phyloP scores from a whole-genome alignment of 169 alveolate species.

The Plasmodium fragile region DNA sequence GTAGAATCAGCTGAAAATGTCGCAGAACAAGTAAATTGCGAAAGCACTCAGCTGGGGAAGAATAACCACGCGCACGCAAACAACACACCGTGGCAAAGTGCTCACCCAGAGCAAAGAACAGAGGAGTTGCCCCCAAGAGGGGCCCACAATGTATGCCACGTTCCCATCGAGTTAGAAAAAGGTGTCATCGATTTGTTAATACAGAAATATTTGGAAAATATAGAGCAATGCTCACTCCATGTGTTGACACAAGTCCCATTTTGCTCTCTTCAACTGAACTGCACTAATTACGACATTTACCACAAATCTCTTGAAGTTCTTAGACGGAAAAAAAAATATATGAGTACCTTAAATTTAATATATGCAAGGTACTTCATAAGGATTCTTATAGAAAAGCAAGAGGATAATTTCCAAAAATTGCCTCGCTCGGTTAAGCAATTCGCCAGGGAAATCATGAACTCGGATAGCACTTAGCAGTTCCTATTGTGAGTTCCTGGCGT shows the following conservation, averaged over 20 bases:
- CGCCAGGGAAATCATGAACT: constrained; percentile 67
- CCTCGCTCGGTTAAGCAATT: constrained; percentile 69
- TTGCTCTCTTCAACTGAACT: constrained; percentile 69
- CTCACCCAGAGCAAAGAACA: neutral
- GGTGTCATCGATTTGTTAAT: constrained; percentile 43
- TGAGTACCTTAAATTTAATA: constrained; percentile 72
- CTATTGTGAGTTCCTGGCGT: neutral
- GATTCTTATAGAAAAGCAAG: constrained; percentile 74
- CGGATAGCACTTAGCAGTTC: constrained; percentile 13
- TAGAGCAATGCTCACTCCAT: constrained; percentile 65
- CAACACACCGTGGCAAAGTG: neutral
- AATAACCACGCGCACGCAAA: neutral
- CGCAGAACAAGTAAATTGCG: neutral
- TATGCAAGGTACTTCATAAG: constrained; percentile 76
- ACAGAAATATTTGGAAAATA: constrained; percentile 45
- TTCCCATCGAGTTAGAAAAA: constrained; percentile 46
- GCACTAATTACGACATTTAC: constrained; percentile 51
- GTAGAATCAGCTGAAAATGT: neutral
- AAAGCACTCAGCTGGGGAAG: neutral
- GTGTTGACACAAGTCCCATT: constrained; percentile 77
- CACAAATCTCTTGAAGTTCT: constrained; percentile 61
- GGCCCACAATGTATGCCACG: neutral
- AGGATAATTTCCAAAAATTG: constrained; percentile 66
- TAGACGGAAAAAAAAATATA: constrained; percentile 43
- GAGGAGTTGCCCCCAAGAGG: neutral